These are phyloP conservation scores for Suillus occidentalis DNA, from an alignment of 768 basidiomycete genomes.

Conservation along the genomic window DNA sequence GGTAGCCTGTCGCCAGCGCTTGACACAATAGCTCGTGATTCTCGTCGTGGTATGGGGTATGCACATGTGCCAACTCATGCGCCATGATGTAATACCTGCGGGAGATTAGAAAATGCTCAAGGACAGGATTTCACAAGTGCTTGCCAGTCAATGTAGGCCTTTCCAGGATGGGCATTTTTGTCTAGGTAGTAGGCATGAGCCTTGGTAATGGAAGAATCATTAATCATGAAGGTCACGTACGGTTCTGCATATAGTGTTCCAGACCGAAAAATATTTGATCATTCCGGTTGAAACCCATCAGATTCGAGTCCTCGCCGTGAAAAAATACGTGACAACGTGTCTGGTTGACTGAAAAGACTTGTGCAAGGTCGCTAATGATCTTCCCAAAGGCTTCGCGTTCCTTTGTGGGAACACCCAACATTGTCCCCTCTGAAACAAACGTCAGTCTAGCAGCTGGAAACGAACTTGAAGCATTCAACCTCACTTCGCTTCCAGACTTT, in stretches of 20 bases:
- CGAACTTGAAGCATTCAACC: not conserved
- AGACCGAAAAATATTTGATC: slow-evolving; percentile 16
- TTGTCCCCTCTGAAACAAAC: slow-evolving; percentile 4
- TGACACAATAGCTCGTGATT: slow-evolving; percentile 23
- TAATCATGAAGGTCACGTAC: slow-evolving; percentile 8
- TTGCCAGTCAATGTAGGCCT: slow-evolving; percentile 1
- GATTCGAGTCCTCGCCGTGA: slow-evolving; percentile 7
- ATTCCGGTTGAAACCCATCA: slow-evolving; percentile 22
- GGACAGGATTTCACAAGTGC: not conserved
- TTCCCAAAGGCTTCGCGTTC: slow-evolving; percentile 10
- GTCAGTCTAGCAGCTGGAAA: not conserved
- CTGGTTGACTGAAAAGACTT: slow-evolving; percentile 8
- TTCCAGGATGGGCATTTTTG: not conserved
- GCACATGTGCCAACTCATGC: slow-evolving; percentile 29
- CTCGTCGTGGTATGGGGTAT: slow-evolving; percentile 24
- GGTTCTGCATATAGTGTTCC: slow-evolving; percentile 13
- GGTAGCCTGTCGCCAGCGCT: not conserved
- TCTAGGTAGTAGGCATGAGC: not conserved
- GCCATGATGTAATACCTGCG: slow-evolving; percentile 30
- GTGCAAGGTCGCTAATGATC: slow-evolving; percentile 10
- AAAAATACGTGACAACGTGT: slow-evolving; percentile 15
- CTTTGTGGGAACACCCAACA: not conserved
- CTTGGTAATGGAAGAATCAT: not conserved
- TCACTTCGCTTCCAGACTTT: slow-evolving; percentile 3
- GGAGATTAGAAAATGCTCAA: not conserved